Evolutionary conservation across 73 alveolate genomes (phyloP), one percentile per base, ranked within the genome.

Genomic region (Paramecium octaurelia): DNA sequence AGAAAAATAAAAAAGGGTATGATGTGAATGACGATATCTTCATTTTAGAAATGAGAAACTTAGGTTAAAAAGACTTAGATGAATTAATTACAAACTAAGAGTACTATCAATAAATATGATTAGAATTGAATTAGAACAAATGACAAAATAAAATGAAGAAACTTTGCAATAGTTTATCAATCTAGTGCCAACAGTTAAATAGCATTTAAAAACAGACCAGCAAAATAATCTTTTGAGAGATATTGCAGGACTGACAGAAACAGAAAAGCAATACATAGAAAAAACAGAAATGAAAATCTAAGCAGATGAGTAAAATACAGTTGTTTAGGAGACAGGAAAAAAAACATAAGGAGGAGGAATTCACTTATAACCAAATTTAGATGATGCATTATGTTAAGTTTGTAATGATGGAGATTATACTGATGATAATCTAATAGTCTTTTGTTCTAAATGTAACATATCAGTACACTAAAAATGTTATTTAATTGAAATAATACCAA

Each of bases 401-500:
- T 92, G 95, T 57, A 92, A 92, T 84, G 92, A 84, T 69, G 92
- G 95, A 16, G 95, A 92, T 38, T 92, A 92, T 60, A 84, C 86
- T n/a, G 95, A 92, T 59, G 92, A 92, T 86, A 86, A 92, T 92
- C 92, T 92, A 1, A 92, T 92, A 0, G 95, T 92, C 9, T 84
- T 92, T 68, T 92, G 95, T 58, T 60, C 93, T 40, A 92, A 77
- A 60, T 92, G 95, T 35, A 83, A 84, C 18, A 83, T 92, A 36
- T 92, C 95, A 10, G 95, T 92, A 5, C 95, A 92, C 23, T 84
- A 92, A 60, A 84, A 92, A 50, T 92, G 95, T 70, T 92, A 85
- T 92, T 77, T 90, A 23, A 92, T 92, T 40, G 90, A 86, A 18
- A 21, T 42, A 18, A 69, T 92, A 29, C 95, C 95, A 12, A 36